A percentile compares a stretch with the other conserved stretches of the same genome.
phyloP scores from a whole-genome alignment of 2,329 filamentous ascomycete genomes.

The Fusarium piperis region DNA sequence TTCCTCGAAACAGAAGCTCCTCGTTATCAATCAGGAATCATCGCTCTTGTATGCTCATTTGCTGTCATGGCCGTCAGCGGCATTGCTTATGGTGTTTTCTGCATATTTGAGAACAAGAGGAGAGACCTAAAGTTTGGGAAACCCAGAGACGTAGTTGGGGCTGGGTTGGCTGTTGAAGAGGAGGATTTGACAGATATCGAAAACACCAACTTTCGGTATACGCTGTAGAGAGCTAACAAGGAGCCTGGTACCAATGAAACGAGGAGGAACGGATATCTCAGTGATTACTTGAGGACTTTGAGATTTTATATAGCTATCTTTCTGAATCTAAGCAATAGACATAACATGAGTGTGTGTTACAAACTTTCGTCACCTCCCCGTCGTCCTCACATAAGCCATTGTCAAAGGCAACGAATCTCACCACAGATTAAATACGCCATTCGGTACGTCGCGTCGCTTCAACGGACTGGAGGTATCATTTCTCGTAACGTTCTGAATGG shows the following conservation, averaged over 20 bases:
- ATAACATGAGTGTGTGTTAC: background rate
- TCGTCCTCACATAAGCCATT: background rate
- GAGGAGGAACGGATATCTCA: background rate
- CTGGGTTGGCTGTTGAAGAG: conserved; percentile 12
- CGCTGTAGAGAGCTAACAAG: background rate
- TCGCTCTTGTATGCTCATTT: conserved; percentile 42
- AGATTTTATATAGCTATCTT: background rate
- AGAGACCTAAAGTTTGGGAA: conserved; percentile 22
- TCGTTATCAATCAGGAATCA: conserved; percentile 42
- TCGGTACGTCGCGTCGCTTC: conserved; percentile 13
- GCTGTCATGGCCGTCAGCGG: conserved; percentile 36
- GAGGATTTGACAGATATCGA: conserved; percentile 28
- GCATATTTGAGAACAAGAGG: conserved; percentile 37
- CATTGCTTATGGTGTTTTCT: conserved; percentile 33
- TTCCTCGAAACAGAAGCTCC: conserved; percentile 42
- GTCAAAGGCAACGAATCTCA: background rate
- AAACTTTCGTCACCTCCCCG: background rate
- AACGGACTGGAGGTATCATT: conserved; percentile 19
- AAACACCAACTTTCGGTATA: conserved; percentile 33
- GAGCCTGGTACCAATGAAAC: background rate
- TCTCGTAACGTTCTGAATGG: conserved; percentile 32
- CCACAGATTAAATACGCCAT: conserved; percentile 29
- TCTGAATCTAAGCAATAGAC: background rate
- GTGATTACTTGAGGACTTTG: background rate
- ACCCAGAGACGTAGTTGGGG: background rate